These are phyloP conservation scores for Smittium culicis DNA, from an alignment of 371 early-diverging fungal species.

Conservation along the genomic window DNA sequence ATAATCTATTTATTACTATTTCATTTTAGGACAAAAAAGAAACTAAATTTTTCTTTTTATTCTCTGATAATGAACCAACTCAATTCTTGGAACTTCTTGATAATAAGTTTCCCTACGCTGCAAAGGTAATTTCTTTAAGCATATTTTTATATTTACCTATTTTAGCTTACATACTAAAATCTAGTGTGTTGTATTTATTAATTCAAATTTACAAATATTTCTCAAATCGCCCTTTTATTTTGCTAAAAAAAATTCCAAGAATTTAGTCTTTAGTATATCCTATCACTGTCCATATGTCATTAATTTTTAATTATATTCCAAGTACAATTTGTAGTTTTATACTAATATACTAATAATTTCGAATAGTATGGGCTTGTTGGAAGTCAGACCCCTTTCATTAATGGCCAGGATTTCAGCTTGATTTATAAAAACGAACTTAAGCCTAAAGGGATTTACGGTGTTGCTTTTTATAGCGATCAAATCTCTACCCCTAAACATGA, in stretches of 20 bases:
- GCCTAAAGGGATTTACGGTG: slow-evolving; percentile 18
- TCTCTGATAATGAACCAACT: background rate
- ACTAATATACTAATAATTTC: no score
- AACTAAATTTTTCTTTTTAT: background rate
- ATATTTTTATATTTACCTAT: no score
- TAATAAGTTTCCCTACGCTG: background rate
- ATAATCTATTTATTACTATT: background rate
- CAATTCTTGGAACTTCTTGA: background rate
- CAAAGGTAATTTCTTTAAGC: background rate
- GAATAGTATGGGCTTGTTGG: slow-evolving; percentile 23
- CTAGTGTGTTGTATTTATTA: no score
- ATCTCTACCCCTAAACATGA: background rate
- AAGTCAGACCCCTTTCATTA: slow-evolving; percentile 25
- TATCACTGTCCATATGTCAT: background rate
- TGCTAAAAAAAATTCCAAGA: no score
- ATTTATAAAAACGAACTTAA: slow-evolving; percentile 1
- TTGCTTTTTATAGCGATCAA: slow-evolving; percentile 16
- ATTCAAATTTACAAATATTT: no score
- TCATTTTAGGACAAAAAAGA: background rate
- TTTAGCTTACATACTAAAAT: no score
- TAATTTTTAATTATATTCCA: background rate
- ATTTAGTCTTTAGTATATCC: no score
- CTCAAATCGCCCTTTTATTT: no score
- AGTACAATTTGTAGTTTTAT: background rate
- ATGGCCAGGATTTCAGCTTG: slow-evolving; percentile 20